Evolutionary conservation across 345 rosid genomes (phyloP), one percentile per base, ranked within the genome.

Genomic region (Populus ilicifolia): DNA sequence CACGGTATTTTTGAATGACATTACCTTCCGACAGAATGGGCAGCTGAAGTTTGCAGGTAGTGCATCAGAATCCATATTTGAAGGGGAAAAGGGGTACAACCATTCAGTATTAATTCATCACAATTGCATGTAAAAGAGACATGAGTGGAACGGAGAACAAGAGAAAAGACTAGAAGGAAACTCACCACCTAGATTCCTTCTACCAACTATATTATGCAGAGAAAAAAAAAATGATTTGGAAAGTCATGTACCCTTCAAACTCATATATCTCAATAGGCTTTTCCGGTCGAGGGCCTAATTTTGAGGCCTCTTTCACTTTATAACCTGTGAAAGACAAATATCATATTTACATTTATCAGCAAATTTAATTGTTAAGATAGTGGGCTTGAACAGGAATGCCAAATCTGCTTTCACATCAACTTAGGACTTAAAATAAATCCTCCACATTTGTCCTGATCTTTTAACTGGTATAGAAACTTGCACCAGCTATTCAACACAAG

Each of bases 11-110:
- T 59, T 18, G 21, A 43, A 70, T 59, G 70, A 46, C 39, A 72
- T 85, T 93, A 95, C 97, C 98, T 95, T 95, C 44, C 97, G 94
- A 84, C 99, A 95, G 79, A 95, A 95, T 29, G 99, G 99, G 62
- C 99, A 93, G 86, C 99, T 95, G 85, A 50, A 84, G 68, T 82
- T 79, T 48, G 85, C 79, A 80, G 21, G 59, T 10, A 62, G 78
- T 78, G 71, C 86, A 78, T 62, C 75, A 80, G 74, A 74, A 76
- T 76, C 79, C 79, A 76, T 10, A 44, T 18, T 70, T 35, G 72
- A 50, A 69, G 62, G 82, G 62, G 80, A 69, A 12, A 86, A 80
- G 17, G 50, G 50, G 56, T 25, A 77, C 8, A 65, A 13, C 20
- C 29, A 70, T 35, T 81, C 75, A 84, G 71, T 73, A 14, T 65